phyloP scores from a whole-genome alignment of 306 rosid genomes.

The Citrullus amarus region DNA sequence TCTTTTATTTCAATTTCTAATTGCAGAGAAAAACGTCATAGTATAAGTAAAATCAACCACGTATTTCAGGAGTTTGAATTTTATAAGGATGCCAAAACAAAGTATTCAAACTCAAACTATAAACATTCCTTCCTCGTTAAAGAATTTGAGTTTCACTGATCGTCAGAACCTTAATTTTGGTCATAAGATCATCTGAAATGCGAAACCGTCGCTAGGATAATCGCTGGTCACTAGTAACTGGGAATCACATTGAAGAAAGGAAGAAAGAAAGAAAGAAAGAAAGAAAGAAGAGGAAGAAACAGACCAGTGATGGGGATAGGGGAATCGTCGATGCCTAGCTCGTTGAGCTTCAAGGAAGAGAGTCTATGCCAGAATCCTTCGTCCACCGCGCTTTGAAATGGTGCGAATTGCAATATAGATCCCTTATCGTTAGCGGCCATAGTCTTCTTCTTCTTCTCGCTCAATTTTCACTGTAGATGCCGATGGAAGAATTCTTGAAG shows the following conservation, averaged over 20 bases:
- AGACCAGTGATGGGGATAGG: slow-evolving; percentile 68
- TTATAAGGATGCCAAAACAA: neutral
- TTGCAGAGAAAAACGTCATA: neutral
- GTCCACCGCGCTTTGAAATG: slow-evolving; percentile 76
- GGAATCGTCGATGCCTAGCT: slow-evolving; percentile 94
- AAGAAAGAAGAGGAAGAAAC: neutral
- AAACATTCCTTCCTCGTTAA: neutral
- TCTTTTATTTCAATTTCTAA: neutral
- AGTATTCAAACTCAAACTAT: neutral
- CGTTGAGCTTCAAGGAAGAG: slow-evolving; percentile 85
- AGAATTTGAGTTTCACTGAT: neutral
- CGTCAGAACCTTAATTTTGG: neutral
- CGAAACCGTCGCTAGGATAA: neutral
- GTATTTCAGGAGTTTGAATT: neutral
- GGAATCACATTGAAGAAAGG: neutral
- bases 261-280: neutral
- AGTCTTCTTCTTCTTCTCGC: neutral
- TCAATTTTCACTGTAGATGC: neutral
- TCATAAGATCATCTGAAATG: neutral
- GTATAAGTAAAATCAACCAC: neutral
- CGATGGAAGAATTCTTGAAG: neutral
- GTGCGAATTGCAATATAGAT: slow-evolving; percentile 62
- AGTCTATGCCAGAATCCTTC: slow-evolving; percentile 96
- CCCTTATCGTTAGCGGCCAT: slow-evolving; percentile 31
- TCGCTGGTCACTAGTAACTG: neutral